Evolutionary conservation across 768 basidiomycete genomes (phyloP).

Genomic region (Phylloporus sp.): DNA sequence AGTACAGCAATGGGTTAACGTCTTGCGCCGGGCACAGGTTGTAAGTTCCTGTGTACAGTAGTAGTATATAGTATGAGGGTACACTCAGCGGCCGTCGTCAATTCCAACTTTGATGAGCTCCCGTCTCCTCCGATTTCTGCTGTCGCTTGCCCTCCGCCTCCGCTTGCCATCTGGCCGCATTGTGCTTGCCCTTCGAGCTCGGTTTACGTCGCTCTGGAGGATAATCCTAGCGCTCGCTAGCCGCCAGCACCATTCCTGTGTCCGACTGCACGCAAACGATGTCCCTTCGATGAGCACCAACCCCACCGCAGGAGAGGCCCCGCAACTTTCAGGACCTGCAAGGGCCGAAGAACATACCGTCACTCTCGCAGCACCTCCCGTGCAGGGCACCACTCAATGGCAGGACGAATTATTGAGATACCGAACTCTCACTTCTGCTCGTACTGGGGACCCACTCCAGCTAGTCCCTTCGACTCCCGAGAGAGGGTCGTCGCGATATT

Average conservation of each 20-base stretch:
- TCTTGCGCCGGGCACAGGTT: too few relatives aligned
- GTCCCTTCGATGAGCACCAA: neutral
- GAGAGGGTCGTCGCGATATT: conserved; percentile 8
- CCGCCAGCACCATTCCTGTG: neutral
- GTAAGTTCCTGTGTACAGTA: too few relatives aligned
- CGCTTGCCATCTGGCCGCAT: neutral
- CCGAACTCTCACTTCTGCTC: neutral
- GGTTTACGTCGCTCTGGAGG: conserved; percentile 4
- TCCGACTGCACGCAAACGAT: neutral
- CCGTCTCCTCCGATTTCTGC: neutral
- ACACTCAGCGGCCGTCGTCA: too few relatives aligned
- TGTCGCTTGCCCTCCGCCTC: conserved; percentile 2
- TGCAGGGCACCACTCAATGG: neutral
- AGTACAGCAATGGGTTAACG: too few relatives aligned
- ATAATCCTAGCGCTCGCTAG: neutral
- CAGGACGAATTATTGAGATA: neutral
- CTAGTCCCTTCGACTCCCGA: conserved; percentile 5
- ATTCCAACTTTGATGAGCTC: neutral
- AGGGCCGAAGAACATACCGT: neutral
- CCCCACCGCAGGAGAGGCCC: neutral
- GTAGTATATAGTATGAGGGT: too few relatives aligned
- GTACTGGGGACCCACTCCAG: neutral
- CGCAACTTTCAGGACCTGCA: neutral
- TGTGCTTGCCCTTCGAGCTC: neutral
- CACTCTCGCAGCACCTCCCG: conserved; percentile 11